A percentile compares a stretch with the other conserved stretches of the same genome.
Conservation (phyloP, 2,329 filamentous ascomycete genomes). For the Aureobasidium sp. region DNA sequence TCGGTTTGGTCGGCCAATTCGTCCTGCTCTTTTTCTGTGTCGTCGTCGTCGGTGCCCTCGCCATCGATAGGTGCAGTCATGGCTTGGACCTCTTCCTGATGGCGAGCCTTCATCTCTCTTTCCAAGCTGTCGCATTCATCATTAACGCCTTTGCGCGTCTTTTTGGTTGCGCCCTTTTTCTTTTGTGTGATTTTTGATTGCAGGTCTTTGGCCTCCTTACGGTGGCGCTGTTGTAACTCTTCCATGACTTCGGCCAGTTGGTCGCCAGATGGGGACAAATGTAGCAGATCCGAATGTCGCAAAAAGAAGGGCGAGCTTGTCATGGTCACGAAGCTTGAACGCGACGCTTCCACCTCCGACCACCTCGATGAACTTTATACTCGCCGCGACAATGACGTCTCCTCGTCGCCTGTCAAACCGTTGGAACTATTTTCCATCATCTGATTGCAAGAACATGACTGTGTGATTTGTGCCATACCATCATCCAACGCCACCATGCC, state of each 20-base stretch:
- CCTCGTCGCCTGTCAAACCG: not conserved
- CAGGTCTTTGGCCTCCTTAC: slow-evolving; percentile 82
- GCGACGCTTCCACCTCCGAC: not conserved
- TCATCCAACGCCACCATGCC: not conserved
- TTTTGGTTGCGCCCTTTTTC: slow-evolving; percentile 93
- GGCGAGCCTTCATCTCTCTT: slow-evolving; percentile 48
- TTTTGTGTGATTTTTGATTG: slow-evolving; percentile 83
- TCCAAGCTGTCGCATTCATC: slow-evolving; percentile 57
- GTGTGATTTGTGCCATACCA: not conserved
- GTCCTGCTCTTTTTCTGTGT: not conserved
- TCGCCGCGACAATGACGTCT: not conserved
- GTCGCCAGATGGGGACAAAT: not conserved
- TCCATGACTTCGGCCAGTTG: slow-evolving; percentile 48
- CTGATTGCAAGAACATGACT: not conserved
- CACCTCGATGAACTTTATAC: not conserved
- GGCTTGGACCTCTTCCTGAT: slow-evolving; percentile 44
- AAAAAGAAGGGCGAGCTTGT: not conserved
- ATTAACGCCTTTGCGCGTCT: slow-evolving; percentile 54
- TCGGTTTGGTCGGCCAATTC: not conserved
- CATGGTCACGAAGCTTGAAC: slow-evolving; percentile 1
- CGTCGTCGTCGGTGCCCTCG: not conserved
- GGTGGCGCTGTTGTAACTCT: slow-evolving; percentile 69
- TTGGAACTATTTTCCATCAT: not conserved
- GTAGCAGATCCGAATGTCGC: not conserved
- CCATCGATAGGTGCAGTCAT: slow-evolving; percentile 21